Conservation (phyloP, 345 rosid species). For the Eucalyptus sp. region DNA sequence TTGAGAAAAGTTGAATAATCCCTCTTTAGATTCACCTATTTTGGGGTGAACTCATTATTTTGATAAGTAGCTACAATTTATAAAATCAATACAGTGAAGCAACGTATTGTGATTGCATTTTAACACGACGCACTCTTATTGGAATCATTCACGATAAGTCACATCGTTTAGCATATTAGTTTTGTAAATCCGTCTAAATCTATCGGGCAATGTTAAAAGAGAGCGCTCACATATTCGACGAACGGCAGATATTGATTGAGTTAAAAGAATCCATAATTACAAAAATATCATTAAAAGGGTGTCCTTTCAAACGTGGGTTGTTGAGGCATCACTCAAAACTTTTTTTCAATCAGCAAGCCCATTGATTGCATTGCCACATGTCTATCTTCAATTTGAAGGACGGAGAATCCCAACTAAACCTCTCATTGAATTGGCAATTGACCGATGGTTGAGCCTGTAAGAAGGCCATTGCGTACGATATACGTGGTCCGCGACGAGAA, state of each 20-base stretch:
- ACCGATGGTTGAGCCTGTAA: neutral
- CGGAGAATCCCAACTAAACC: neutral
- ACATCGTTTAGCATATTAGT: neutral
- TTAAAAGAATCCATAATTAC: neutral
- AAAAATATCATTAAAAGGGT: neutral
- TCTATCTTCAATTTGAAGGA: neutral
- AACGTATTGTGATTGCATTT: neutral
- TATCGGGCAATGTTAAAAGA: neutral
- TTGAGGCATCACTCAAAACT: neutral
- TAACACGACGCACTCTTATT: neutral
- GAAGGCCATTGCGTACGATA: neutral
- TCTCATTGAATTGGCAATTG: neutral
- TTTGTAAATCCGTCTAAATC: neutral
- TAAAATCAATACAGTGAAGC: neutral
- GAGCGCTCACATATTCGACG: neutral
- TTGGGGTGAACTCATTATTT: neutral
- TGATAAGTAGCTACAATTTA: neutral
- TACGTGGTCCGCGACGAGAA: neutral
- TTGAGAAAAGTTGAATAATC: neutral
- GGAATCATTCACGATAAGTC: neutral
- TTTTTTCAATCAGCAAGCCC: neutral
- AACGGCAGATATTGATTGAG: neutral
- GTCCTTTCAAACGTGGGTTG: neutral
- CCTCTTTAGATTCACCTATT: neutral
- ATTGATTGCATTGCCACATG: neutral